Evolutionary conservation across 768 basidiomycete species (phyloP).

Genomic region (Terana coerulea): DNA sequence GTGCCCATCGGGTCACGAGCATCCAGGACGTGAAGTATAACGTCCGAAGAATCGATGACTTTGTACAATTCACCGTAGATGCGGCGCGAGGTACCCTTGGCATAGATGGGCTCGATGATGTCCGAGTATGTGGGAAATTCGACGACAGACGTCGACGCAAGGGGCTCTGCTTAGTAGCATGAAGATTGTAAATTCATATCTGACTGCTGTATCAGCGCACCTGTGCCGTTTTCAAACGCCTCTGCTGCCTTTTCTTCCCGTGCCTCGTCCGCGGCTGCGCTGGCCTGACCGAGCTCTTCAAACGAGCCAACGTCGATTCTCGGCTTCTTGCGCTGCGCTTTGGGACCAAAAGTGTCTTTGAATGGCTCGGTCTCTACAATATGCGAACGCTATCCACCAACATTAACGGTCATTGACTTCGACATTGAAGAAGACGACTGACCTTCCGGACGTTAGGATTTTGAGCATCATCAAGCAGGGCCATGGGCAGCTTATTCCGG

Average conservation of each 20-base stretch:
- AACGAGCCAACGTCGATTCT: conserved; percentile 86
- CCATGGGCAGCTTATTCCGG: conserved; percentile 97
- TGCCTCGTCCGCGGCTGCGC: conserved; percentile 51
- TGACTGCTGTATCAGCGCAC: conserved; percentile 25
- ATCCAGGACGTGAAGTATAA: conserved; percentile 92
- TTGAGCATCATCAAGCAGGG: conserved; percentile 83
- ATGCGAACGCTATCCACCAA: conserved; percentile 79
- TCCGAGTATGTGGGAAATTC: conserved; percentile 70
- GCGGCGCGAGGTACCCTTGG: conserved; percentile 91
- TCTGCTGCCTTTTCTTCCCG: conserved; percentile 40
- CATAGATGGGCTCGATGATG: conserved; percentile 85
- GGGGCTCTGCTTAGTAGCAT: conserved; percentile 35
- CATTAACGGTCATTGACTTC: not conserved
- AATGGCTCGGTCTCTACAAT: conserved; percentile 98
- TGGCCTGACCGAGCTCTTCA: conserved; percentile 77
- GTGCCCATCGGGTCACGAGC: conserved; percentile 95
- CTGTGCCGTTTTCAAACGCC: conserved; percentile 37
- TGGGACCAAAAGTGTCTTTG: conserved; percentile 90
- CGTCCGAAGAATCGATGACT: conserved; percentile 98
- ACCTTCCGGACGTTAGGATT: conserved; percentile 81
- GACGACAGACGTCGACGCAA: conserved; percentile 40
- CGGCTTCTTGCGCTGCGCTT: conserved; percentile 90
- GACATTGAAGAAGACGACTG: conserved; percentile 8
- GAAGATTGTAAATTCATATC: not conserved
- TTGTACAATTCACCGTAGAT: conserved; percentile 99